Evolutionary conservation across 345 rosid species (phyloP), one percentile per base, ranked within the genome.

Genomic region (Ceriops tagal): DNA sequence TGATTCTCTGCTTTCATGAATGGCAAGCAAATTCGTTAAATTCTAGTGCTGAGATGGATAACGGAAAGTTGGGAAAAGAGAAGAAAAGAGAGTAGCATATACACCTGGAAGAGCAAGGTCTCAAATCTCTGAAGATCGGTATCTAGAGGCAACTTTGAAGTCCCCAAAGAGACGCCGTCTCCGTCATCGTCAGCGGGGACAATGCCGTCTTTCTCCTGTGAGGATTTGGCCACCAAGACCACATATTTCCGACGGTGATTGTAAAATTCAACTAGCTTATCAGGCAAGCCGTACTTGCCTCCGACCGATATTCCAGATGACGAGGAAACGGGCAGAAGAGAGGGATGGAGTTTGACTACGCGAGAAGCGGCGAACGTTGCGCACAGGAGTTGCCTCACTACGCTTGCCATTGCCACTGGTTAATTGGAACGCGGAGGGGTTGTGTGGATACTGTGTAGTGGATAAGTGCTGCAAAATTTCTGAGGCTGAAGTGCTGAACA

Each of bases 141-240:
- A 49, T 88, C 70, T 2, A 60, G 8, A 1, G 97, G 96, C 83
- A 93, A 83, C 68, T 91, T 88, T 89, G 88, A 76, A 68, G 97
- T 91, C 4, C 97, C 97, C 5, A 91, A 83, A 67, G 91, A 89
- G 49, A 93, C 90, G 5, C 95, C 97, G 13, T 83, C 89, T 67
- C 85, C 74, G 2, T 22, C 82, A 55, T 78, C 85, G 19, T 65
- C 83, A 15, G 84, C 78, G 27, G 86, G 59, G 51, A 65, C 74
- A 37, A 61, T 64, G 76, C 75, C 75, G 39, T 73, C 66, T 68
- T 58, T 74, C 56, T 8, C 84, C 35, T 74, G 61, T 28, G 85
- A 78, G 46, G 80, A 78, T 71, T 73, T 81, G 67, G 37, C 46
- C 24, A 57, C 81, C 18, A 65, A 37, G 11, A 30, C 32, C 64